Evolutionary conservation across 495 filamentous ascomycete genomes (phyloP).

Genomic region (Xylaria curta): DNA sequence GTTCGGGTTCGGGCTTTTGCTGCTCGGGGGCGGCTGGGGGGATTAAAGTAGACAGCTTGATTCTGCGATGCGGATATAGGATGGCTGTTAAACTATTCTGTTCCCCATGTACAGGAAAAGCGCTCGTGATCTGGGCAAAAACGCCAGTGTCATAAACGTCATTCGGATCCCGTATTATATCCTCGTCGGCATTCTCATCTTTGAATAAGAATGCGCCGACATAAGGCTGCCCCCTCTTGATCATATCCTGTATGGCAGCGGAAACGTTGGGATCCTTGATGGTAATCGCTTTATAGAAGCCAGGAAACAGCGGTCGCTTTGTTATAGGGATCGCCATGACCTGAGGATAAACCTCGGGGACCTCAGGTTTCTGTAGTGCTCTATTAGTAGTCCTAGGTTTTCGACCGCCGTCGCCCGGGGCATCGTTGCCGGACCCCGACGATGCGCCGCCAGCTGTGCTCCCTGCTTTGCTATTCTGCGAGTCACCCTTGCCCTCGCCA

Average conservation of each 20-base stretch:
- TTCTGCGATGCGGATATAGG: constrained; percentile 93
- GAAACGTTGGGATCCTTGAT: constrained; percentile 90
- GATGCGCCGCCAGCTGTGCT: constrained; percentile 46
- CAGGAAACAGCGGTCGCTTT: constrained; percentile 92
- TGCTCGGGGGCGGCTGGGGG: constrained; percentile 59
- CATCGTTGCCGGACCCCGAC: constrained; percentile 52
- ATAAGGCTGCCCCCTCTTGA: constrained; percentile 97
- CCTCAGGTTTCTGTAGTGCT: constrained; percentile 80
- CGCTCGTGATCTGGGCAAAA: constrained; percentile 96
- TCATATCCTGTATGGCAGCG: constrained; percentile 90
- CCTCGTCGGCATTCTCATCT: constrained; percentile 89
- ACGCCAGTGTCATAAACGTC: constrained; percentile 96
- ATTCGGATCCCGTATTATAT: constrained; percentile 83
- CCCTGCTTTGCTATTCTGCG: constrained; percentile 53
- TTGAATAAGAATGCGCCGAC: constrained; percentile 97
- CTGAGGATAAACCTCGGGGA: constrained; percentile 96
- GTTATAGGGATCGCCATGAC: constrained; percentile 99
- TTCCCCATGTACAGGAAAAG: constrained; percentile 86
- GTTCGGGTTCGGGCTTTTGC: constrained; percentile 46
- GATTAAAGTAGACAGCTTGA: constrained; percentile 83
- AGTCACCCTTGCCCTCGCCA: constrained; percentile 48
- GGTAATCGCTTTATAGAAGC: constrained; percentile 98
- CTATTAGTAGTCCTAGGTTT: constrained; percentile 70
- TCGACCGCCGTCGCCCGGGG: constrained; percentile 55
- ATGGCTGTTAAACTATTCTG: constrained; percentile 82